Conservation (phyloP, 139 green algal species). For the Tetraselmis chui region DNA sequence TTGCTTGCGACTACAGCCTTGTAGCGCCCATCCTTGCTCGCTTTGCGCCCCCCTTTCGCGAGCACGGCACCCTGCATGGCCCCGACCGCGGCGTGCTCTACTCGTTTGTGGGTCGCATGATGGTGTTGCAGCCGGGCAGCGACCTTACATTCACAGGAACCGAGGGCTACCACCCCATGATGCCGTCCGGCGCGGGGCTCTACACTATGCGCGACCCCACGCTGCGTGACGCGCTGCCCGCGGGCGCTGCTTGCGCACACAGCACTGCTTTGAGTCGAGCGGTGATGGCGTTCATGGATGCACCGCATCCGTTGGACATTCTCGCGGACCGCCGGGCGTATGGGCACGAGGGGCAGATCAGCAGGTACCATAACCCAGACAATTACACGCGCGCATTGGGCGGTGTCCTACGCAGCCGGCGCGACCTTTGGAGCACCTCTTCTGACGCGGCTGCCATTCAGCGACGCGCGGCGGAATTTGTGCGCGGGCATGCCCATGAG, state of each 20-base stretch:
- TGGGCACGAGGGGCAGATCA: conserved; percentile 71
- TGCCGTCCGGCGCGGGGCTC: conserved; percentile 64
- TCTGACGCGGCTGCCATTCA: not conserved
- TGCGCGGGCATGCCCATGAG: no score
- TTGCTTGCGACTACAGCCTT: conserved; percentile 46
- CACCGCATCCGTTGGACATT: conserved; percentile 88
- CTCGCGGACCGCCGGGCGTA: conserved; percentile 83
- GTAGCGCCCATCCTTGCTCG: conserved; percentile 43
- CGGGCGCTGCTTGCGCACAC: not conserved
- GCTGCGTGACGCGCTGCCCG: not conserved
- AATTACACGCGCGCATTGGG: conserved; percentile 77
- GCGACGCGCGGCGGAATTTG: not conserved
- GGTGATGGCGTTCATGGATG: conserved; percentile 76
- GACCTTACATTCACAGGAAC: conserved; percentile 37
- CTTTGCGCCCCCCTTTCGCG: conserved; percentile 57
- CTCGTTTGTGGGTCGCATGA: conserved; percentile 74
- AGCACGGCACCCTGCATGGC: conserved; percentile 61
- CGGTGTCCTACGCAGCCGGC: conserved; percentile 18
- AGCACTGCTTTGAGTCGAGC: conserved; percentile 41
- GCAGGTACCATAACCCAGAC: conserved; percentile 92
- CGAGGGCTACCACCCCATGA: conserved; percentile 67
- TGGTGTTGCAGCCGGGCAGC: conserved; percentile 80
- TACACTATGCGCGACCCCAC: conserved; percentile 50
- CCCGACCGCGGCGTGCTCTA: conserved; percentile 66
- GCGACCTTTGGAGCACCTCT: not conserved